Conservation (phyloP, 495 filamentous ascomycete genomes). For the Penicillium paradoxum region DNA sequence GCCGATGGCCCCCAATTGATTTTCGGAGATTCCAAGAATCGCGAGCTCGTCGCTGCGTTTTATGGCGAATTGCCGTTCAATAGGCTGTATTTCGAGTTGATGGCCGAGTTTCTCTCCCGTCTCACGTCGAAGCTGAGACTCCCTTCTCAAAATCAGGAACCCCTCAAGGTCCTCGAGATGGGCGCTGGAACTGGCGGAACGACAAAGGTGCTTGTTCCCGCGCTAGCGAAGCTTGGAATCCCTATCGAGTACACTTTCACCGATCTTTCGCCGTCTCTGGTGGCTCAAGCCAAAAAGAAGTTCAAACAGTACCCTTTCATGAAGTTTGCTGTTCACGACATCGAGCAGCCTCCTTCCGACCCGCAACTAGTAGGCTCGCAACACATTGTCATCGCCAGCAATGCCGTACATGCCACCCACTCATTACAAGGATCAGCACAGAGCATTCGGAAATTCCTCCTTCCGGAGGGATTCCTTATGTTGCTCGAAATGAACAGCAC, state of each 20-base stretch:
- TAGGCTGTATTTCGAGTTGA: too few species aligned
- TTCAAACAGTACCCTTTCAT: conserved; percentile 41
- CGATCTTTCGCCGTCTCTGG: conserved; percentile 41
- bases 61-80: too few species aligned
- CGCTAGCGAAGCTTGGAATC: conserved; percentile 30
- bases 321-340: conserved; percentile 40
- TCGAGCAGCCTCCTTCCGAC: conserved; percentile 30
- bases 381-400: conserved; percentile 46
- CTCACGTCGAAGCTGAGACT: too few species aligned
- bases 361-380: conserved; percentile 31
- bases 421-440: conserved; percentile 20
- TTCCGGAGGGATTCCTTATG: conserved; percentile 36
- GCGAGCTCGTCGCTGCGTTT: too few species aligned
- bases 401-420: conserved; percentile 47
- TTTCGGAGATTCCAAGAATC: too few species aligned
- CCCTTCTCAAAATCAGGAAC: too few species aligned
- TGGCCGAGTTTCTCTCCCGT: too few species aligned
- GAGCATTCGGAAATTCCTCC: conserved; percentile 33
- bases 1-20: background rate
- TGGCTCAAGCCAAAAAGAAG: conserved; percentile 34
- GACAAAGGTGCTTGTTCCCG: conserved; percentile 26
- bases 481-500: conserved; percentile 42
- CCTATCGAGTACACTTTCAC: conserved; percentile 48
- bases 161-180: conserved; percentile 34
- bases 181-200: conserved; percentile 45